Evolutionary conservation across 2,329 filamentous ascomycete species (phyloP), one percentile per base, ranked within the genome.

Genomic region (Leptographium lundbergii): DNA sequence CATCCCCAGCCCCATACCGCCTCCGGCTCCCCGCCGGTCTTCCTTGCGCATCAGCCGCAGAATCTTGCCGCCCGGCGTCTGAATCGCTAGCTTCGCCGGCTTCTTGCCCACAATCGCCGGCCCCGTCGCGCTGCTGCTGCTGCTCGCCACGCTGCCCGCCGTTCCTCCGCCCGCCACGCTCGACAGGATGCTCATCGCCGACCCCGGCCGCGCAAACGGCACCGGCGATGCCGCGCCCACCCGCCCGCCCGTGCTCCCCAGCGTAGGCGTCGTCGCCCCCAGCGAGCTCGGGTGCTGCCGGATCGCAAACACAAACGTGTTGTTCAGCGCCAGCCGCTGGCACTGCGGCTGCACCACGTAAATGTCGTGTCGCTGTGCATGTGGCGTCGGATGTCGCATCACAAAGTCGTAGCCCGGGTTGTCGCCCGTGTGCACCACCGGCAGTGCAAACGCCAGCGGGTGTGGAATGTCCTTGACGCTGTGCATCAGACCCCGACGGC

Each of bases 311-410:
- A 99, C 92, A 69, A 96, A 99, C 0, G 94, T 99, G 70, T 99
- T 97, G 75, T 97, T 96, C 59, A 95, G 78, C 1, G 90, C 91
- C 32, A 99, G 77, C 29, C 86, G 84, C 64, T 87, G 81, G 70
- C 94, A 99, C 71, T 99, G 95, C 1, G 95, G 94, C 69, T 97
- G 94, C 52, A 91, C 89, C 63, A 99, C 89, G 71, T 99, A 99
- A 60, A 99, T 85, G 69, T 99, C 94, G 71, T 99, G 91, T 50
- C 92, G 84, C 69, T 96, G 91, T n/a, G 94, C 94, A 70, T 99
- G 94, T 10, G 94, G 94, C 3, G 94, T 99, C 9, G 95, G 95
- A 70, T 99, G 94, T 5, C 94, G 84, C 47, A 87, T 87, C 53
- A 96, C 80, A 71, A 97, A 99, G 61, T 96, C 90, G 71, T 96